Evolutionary conservation across 345 rosid genomes (phyloP), one percentile per base, ranked within the genome.

Genomic region (Firmiana major): DNA sequence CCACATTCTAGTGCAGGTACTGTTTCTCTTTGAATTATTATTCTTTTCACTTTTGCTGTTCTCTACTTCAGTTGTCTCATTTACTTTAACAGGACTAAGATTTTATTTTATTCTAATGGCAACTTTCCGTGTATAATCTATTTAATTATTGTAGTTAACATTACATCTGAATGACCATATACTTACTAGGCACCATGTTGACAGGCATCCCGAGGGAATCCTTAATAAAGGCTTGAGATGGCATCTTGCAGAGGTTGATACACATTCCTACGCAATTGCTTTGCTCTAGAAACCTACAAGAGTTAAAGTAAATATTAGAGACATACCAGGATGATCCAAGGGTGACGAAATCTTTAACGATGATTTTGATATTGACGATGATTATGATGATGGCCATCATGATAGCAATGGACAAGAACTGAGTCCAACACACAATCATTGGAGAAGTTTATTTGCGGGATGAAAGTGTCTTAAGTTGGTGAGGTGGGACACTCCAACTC

Each of bases 171-270:
- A 70, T 40, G 49, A 24, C 3, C 71, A 62, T 74, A 69, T 55
- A 85, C 87, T 87, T 90, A 96, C 99, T 85, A 0, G 99, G 99
- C 69, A 86, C 90, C 97, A 96, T 93, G 86, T 91, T 86, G 84
- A 93, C 86, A 1, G 98, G 92, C 91, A 93, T 85, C 71, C 99
- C 98, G 1, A 96, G 79, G 75, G 97, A 85, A 71, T 86, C 82
- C 84, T 87, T 92, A 74, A 96, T 92, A 79, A 96, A 93, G 74
- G 84, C 82, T 82, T 93, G 99, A 60, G 86, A 81, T 62, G 99
- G 97, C 73, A 87, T 80, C 84, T 90, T 96, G 62, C 99, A 96
- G 15, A 96, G 86, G 83, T 96, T 93, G 53, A 90, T 90, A 81
- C 99, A 96, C 97, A 90, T 90, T 42, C 99, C 97, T 12, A 89